Base-by-base conservation (phyloP, 805 yeast species). In the Metschnikowia similis region DNA sequence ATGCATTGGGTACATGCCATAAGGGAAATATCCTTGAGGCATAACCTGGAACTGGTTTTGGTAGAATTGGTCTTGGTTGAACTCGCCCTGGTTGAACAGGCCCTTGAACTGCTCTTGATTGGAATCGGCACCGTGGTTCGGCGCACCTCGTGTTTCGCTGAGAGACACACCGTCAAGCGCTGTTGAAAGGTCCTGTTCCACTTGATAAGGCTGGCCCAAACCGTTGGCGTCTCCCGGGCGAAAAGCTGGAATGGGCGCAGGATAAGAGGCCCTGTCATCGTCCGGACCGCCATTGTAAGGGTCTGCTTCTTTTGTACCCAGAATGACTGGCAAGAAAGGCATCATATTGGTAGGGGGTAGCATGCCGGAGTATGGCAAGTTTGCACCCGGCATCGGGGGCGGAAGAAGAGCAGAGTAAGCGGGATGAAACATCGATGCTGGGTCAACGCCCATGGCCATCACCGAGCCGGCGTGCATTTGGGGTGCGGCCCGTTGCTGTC, bases 381-480 rank as follows among this genome's bases (percentile, higher is more conserved):
- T 31, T 8, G 16, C 16, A 10, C 35, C 35, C 35, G 21, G 43
- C 26, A 40, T 40, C 27, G 31, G 45, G 10, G 37, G 46, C 16
- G 32, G 46, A 17, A 31, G 38, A 6, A 32, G 27, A 16, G 32
- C 31, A 8, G 46, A 42, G 16, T 32, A 42, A 10, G n/a, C 14
- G 26, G 41, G 43, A 9, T 64, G 66, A 47, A 61, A 61, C 14
- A 69, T 67, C 39, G 66, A 52, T n/a, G 64, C 63, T 3, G 73
- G 71, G 49, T 70, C 74, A 56, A 70, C 55, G 2, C 75, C 74
- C 67, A 71, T 67, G 13, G 71, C 63, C 49, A 69, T 52, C 4
- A 72, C 73, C 27, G 71, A 68, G 2, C 70, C 72, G 2, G 69
- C 70, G 51, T 69, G 72, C 53, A 70, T 56, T 44, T 66, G 74